These are phyloP conservation scores for Boletellus ananas DNA, from an alignment of 768 basidiomycete genomes.

Conservation along the genomic window DNA sequence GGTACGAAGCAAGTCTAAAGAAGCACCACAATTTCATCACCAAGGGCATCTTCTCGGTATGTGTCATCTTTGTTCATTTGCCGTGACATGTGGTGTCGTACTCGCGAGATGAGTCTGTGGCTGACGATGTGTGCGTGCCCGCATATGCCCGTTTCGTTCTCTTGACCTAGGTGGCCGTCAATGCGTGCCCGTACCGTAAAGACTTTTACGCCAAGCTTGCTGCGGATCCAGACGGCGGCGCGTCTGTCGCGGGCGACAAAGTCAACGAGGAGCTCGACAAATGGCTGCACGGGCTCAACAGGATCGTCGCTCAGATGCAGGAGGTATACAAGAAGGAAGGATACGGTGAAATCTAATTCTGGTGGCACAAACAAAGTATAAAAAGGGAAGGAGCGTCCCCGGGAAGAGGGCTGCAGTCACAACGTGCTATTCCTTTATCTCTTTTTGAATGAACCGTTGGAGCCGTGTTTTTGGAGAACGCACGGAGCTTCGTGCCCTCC, in stretches of 20 bases:
- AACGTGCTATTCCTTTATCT: background rate
- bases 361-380: background rate
- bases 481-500: too few relatives aligned
- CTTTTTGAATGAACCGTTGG: background rate
- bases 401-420: too few relatives aligned
- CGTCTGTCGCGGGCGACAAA: constrained; percentile 39
- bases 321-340: constrained; percentile 53
- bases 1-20: constrained; percentile 82
- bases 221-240: constrained; percentile 55
- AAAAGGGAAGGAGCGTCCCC: too few relatives aligned
- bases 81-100: background rate
- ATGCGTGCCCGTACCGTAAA: constrained; percentile 54
- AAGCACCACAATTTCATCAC: constrained; percentile 79
- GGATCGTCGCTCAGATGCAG: constrained; percentile 47
- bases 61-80: constrained; percentile 25
- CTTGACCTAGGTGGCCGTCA: constrained; percentile 45
- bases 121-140: background rate
- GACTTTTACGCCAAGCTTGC: constrained; percentile 64
- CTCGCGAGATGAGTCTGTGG: background rate
- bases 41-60: constrained; percentile 51
- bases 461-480: background rate
- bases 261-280: constrained; percentile 50
- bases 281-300: constrained; percentile 61
- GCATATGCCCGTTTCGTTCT: too few relatives aligned
- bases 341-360: constrained; percentile 39